Percentiles rank a stretch among this genome's conserved stretches.
Conservation (phyloP, 2,329 filamentous ascomycete genomes). For the Dactylellina leptospora region DNA sequence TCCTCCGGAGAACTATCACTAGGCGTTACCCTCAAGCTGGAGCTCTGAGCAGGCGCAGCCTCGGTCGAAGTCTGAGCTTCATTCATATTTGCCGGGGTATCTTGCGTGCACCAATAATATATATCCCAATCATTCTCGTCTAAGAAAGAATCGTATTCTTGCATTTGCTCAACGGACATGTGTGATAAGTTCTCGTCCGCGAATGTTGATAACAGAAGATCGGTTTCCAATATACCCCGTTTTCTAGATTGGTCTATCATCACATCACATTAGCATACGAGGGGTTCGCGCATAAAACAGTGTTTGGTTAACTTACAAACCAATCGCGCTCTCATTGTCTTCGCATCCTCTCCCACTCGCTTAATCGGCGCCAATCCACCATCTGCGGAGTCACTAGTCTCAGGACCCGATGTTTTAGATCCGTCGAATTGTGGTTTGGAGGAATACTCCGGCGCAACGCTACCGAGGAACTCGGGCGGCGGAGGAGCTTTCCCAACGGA, state of each 20-base stretch:
- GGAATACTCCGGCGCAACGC: conserved; percentile 21
- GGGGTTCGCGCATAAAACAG: not conserved
- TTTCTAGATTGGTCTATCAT: conserved; percentile 90
- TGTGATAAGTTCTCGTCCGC: conserved; percentile 77
- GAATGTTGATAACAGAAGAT: conserved; percentile 95
- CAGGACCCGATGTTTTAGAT: conserved; percentile 13
- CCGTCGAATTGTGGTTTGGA: conserved; percentile 17
- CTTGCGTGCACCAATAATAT: conserved; percentile 98
- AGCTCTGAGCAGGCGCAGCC: conserved; percentile 50
- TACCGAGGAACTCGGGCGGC: conserved; percentile 49
- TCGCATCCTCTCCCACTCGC: conserved; percentile 80
- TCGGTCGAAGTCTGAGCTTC: conserved; percentile 66
- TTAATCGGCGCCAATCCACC: conserved; percentile 73
- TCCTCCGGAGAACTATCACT: conserved; percentile 63
- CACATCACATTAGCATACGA: not conserved
- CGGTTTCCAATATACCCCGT: conserved; percentile 91
- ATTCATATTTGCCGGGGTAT: conserved; percentile 69
- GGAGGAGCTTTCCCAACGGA: conserved; percentile 39
- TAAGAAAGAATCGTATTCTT: conserved; percentile 88
- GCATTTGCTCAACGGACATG: conserved; percentile 78
- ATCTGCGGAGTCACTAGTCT: conserved; percentile 8
- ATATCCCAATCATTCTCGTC: conserved; percentile 99
- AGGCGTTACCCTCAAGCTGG: conserved; percentile 58
- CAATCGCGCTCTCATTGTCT: conserved; percentile 77
- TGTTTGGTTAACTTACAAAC: conserved; percentile 40